These are phyloP conservation scores for Cercospora zeina DNA, from an alignment of 2,329 filamentous ascomycete species.

Conservation along the genomic window DNA sequence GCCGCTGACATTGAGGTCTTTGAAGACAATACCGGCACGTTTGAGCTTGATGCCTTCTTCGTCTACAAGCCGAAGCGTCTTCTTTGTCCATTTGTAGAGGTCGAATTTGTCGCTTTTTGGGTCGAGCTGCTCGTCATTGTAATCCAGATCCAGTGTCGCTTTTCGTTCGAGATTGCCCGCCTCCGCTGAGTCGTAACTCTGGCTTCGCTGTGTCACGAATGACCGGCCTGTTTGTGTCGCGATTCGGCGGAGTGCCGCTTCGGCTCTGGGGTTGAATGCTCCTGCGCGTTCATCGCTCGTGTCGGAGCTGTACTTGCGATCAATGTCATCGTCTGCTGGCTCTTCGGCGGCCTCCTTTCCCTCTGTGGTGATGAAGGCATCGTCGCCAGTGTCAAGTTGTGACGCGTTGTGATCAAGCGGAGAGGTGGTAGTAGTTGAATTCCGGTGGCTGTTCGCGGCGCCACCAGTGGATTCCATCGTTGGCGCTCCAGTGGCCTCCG, in stretches of 20 bases:
- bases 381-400: slow-evolving; percentile 8
- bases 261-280: slow-evolving; percentile 27
- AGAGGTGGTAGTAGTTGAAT: slow-evolving; percentile 17
- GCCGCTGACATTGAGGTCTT: slow-evolving; percentile 65
- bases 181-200: slow-evolving; percentile 14
- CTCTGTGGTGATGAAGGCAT: slow-evolving; percentile 32
- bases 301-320: slow-evolving; percentile 21
- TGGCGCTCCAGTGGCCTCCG: slow-evolving; percentile 12
- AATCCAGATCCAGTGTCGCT: slow-evolving; percentile 41
- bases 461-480: slow-evolving; percentile 22
- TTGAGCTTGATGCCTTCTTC: slow-evolving; percentile 57
- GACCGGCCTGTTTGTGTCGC: slow-evolving; percentile 29
- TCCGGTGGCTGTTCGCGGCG: slow-evolving; percentile 18
- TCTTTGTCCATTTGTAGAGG: slow-evolving; percentile 55
- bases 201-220: slow-evolving; percentile 23
- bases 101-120: slow-evolving; percentile 55
- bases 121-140: slow-evolving; percentile 55
- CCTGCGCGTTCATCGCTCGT: slow-evolving; percentile 18
- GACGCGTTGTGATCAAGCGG: slow-evolving; percentile 15
- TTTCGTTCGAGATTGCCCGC: slow-evolving; percentile 29
- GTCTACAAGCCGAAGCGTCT: slow-evolving; percentile 54
- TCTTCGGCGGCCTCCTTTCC: slow-evolving; percentile 36
- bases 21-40: slow-evolving; percentile 63
- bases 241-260: slow-evolving; percentile 27
- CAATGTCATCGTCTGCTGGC: slow-evolving; percentile 22